Conservation (phyloP, 2,329 filamentous ascomycete genomes). For the Talaromyces funiculosus region DNA sequence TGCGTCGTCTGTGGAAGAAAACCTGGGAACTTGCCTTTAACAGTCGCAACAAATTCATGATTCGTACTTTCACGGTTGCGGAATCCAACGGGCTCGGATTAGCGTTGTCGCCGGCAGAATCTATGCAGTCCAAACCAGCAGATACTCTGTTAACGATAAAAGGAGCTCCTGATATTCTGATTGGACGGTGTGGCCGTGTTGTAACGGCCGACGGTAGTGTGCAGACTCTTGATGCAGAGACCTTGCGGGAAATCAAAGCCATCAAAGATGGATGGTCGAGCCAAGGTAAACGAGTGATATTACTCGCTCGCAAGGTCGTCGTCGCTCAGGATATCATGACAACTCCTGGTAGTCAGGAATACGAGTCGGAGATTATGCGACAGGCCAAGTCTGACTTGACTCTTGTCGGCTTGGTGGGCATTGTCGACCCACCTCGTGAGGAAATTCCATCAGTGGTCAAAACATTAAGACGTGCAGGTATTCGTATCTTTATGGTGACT, state of each 20-base stretch:
- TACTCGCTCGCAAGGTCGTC: conserved; percentile 59
- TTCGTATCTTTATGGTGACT: conserved; percentile 77
- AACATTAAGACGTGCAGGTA: conserved; percentile 63
- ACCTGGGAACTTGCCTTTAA: conserved; percentile 69
- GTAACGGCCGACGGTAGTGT: conserved; percentile 52
- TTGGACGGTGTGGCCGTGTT: conserved; percentile 57
- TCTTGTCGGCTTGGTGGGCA: conserved; percentile 53
- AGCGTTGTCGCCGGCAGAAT: conserved; percentile 24
- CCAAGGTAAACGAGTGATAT: conserved; percentile 61
- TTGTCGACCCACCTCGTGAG: conserved; percentile 55
- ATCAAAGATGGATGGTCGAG: conserved; percentile 65
- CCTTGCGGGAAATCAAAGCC: conserved; percentile 46
- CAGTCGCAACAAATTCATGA: conserved; percentile 80
- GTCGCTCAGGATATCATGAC: conserved; percentile 35
- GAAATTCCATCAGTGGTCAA: conserved; percentile 55
- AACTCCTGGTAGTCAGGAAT: conserved; percentile 43
- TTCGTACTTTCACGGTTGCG: conserved; percentile 51
- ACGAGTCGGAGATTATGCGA: conserved; percentile 54
- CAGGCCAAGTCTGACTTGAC: conserved; percentile 47
- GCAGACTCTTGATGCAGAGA: conserved; percentile 44
- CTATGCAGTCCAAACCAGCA: neutral
- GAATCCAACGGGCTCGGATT: conserved; percentile 15
- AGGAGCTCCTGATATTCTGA: conserved; percentile 68
- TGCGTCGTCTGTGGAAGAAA: conserved; percentile 59
- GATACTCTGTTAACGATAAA: conserved; percentile 64